phyloP scores from a whole-genome alignment of 2,329 filamentous ascomycete species.

The Cadophora malorum region DNA sequence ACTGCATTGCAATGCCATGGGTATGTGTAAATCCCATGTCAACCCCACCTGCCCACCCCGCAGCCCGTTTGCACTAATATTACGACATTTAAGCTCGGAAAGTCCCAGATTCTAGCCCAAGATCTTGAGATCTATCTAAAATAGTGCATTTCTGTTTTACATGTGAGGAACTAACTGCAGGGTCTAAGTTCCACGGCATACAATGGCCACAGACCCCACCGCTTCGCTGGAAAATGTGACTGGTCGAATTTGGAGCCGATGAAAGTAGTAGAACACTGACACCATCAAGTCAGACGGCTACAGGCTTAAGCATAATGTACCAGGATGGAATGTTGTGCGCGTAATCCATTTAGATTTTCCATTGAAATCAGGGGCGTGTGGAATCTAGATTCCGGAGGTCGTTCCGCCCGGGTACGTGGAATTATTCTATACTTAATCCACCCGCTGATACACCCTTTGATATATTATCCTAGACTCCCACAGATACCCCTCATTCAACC shows the following conservation, averaged over 20 bases:
- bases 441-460: neutral
- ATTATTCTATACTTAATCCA: neutral
- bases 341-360: neutral
- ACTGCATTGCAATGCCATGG: neutral
- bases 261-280: neutral
- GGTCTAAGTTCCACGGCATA: neutral
- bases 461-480: neutral
- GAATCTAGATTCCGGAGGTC: neutral
- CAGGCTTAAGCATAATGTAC: neutral
- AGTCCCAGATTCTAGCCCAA: neutral
- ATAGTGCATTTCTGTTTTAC: neutral
- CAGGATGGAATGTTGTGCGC: neutral
- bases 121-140: neutral
- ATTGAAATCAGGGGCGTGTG: neutral
- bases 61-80: neutral
- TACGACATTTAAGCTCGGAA: neutral
- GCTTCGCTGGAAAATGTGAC: neutral
- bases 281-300: no score
- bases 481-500: neutral
- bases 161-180: neutral
- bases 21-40: neutral
- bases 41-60: neutral
- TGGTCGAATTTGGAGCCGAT: neutral
- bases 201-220: neutral
- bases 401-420: neutral